These are phyloP conservation scores for Colletotrichum plurivorum DNA, from an alignment of 2,329 filamentous ascomycete species.

Conservation along the genomic window DNA sequence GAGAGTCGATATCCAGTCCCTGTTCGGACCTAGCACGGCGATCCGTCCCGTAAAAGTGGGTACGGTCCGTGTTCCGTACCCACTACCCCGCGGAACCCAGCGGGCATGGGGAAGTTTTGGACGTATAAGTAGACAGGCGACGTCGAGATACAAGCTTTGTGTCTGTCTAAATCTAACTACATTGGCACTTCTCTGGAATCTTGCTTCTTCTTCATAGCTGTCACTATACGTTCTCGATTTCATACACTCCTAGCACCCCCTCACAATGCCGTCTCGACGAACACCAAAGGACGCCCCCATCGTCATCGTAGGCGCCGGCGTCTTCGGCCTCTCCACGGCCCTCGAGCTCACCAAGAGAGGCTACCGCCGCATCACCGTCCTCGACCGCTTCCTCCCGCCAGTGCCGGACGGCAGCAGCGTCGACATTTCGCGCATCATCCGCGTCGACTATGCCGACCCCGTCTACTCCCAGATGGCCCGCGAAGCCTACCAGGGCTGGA, in stretches of 20 bases:
- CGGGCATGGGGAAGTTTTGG: too few relatives aligned
- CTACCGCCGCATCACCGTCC: constrained; percentile 52
- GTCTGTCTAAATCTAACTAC: too few relatives aligned
- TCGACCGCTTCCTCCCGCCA: constrained; percentile 54
- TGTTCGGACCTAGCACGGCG: not conserved
- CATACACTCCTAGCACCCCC: not conserved
- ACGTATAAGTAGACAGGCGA: not conserved
- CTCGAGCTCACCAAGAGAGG: constrained; percentile 45
- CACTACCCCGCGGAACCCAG: not conserved
- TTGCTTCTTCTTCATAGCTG: not conserved
- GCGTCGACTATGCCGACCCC: constrained; percentile 74
- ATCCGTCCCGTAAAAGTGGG: constrained; percentile 8
- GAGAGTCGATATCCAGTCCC: not conserved
- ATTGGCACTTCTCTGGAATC: too few relatives aligned
- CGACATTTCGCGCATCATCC: constrained; percentile 58
- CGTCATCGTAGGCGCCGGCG: constrained; percentile 49
- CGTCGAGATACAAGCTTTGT: too few relatives aligned
- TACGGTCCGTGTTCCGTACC: constrained; percentile 22
- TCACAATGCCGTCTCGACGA: constrained; percentile 4
- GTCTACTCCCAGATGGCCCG: constrained; percentile 72
- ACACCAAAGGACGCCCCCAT: constrained; percentile 42
- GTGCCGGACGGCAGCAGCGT: constrained; percentile 55
- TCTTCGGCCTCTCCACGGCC: constrained; percentile 50
- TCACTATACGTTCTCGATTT: not conserved
- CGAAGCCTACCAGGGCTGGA: constrained; percentile 48